Conservation (phyloP, 73 alveolate species). For the Stentor coeruleus region DNA sequence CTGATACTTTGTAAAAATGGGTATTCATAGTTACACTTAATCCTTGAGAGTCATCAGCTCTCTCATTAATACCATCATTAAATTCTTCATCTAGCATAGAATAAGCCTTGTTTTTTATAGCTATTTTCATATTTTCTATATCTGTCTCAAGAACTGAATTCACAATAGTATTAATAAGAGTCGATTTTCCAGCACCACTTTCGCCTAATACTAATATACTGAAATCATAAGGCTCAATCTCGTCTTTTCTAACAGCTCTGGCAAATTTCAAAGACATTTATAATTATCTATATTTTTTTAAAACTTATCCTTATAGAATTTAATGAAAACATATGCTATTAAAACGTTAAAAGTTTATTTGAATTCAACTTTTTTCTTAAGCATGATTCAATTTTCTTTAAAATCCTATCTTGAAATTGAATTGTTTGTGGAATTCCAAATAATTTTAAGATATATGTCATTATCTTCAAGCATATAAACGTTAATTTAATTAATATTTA, state of each 20-base stretch:
- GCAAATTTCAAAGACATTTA: too few species aligned
- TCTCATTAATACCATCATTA: background rate
- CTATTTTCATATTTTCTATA: background rate
- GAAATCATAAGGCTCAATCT: background rate
- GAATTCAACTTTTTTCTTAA: too few species aligned
- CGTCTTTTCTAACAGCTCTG: background rate
- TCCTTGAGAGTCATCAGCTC: background rate
- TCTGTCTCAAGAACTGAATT: background rate
- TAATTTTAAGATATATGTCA: too few species aligned
- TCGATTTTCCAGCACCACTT: background rate
- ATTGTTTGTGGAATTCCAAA: too few species aligned
- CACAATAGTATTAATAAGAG: background rate
- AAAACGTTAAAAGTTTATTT: too few species aligned
- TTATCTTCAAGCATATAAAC: too few species aligned
- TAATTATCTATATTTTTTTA: too few species aligned
- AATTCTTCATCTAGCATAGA: background rate
- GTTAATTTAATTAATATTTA: too few species aligned
- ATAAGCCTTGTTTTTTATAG: background rate
- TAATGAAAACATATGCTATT: too few species aligned
- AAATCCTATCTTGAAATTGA: too few species aligned
- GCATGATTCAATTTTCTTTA: too few species aligned
- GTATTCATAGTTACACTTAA: background rate
- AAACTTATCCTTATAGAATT: too few species aligned
- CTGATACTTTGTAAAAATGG: background rate
- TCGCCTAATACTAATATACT: background rate